Conservation (phyloP, 2,329 filamentous ascomycete species). For the Bisporella sp. region DNA sequence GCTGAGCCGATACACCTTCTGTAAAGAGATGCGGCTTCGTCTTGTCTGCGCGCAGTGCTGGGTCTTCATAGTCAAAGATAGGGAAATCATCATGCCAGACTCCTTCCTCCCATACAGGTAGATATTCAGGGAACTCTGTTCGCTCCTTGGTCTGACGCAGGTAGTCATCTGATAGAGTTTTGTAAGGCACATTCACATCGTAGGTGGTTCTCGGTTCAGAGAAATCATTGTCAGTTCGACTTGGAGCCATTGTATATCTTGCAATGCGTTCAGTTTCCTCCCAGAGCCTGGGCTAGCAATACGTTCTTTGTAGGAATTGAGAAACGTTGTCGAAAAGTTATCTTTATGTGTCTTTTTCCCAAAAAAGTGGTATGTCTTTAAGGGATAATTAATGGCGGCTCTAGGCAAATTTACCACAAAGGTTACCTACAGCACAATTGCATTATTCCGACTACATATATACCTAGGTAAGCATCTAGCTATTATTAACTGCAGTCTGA, state of each 20-base stretch:
- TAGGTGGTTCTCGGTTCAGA: constrained; percentile 25
- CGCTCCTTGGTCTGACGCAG: constrained; percentile 28
- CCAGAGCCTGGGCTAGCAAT: too few relatives aligned
- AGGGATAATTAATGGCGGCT: too few relatives aligned
- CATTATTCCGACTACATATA: too few relatives aligned
- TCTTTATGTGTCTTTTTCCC: too few relatives aligned
- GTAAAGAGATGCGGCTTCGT: constrained; percentile 53
- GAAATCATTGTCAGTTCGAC: constrained; percentile 14
- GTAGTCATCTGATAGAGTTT: constrained; percentile 29
- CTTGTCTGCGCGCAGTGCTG: constrained; percentile 50
- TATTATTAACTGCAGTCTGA: too few relatives aligned
- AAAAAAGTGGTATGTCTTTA: too few relatives aligned
- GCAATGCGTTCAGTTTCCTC: too few relatives aligned
- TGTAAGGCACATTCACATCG: constrained; percentile 43
- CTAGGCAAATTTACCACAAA: too few relatives aligned
- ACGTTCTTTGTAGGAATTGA: too few relatives aligned
- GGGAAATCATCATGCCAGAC: constrained; percentile 38
- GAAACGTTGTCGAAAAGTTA: too few relatives aligned
- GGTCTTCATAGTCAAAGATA: constrained; percentile 37
- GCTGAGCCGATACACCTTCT: constrained; percentile 53
- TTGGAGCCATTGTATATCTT: constrained; percentile 12
- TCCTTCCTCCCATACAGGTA: constrained; percentile 37
- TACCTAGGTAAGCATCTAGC: too few relatives aligned
- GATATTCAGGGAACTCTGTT: constrained; percentile 35
- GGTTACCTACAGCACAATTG: too few relatives aligned